Percentiles rank a stretch among this genome's conserved stretches.
phyloP scores from a whole-genome alignment of 2,329 filamentous ascomycete genomes.

The Acrocalymma vagum region DNA sequence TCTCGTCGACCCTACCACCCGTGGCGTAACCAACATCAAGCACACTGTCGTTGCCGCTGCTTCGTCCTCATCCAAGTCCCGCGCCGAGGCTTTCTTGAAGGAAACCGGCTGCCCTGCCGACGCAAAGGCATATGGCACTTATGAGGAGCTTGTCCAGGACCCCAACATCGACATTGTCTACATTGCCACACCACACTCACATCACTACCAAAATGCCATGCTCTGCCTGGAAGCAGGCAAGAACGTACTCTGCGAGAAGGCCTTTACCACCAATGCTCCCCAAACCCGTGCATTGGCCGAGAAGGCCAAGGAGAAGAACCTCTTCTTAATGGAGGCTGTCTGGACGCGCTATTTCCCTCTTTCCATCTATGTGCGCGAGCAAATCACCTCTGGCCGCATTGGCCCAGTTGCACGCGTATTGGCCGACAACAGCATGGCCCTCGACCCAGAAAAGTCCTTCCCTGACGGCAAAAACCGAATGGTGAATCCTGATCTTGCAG shows the following conservation, averaged over 20 bases:
- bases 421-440: conserved; percentile 67
- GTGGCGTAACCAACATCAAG: conserved; percentile 74
- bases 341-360: conserved; percentile 92
- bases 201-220: conserved; percentile 92
- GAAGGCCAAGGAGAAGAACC: conserved; percentile 73
- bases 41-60: conserved; percentile 83
- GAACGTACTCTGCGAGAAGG: conserved; percentile 90
- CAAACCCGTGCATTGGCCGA: conserved; percentile 78
- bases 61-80: conserved; percentile 75
- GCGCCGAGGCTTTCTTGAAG: conserved; percentile 76
- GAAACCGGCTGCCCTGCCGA: conserved; percentile 73
- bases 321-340: conserved; percentile 67
- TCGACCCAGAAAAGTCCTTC: conserved; percentile 67
- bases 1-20: conserved; percentile 73
- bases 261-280: conserved; percentile 82
- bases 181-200: conserved; percentile 88
- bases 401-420: conserved; percentile 65
- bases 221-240: conserved; percentile 85
- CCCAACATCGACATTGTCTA: conserved; percentile 85
- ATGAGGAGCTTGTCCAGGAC: conserved; percentile 81
- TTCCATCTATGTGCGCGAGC: conserved; percentile 76
- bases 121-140: conserved; percentile 79
- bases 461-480: conserved; percentile 69
- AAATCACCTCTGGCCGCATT: conserved; percentile 64
- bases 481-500: conserved; percentile 83